Percentiles rank a stretch among this genome's conserved stretches.
phyloP scores from a whole-genome alignment of 202 grass and related monocot genomes.

The Zoysia matrella region DNA sequence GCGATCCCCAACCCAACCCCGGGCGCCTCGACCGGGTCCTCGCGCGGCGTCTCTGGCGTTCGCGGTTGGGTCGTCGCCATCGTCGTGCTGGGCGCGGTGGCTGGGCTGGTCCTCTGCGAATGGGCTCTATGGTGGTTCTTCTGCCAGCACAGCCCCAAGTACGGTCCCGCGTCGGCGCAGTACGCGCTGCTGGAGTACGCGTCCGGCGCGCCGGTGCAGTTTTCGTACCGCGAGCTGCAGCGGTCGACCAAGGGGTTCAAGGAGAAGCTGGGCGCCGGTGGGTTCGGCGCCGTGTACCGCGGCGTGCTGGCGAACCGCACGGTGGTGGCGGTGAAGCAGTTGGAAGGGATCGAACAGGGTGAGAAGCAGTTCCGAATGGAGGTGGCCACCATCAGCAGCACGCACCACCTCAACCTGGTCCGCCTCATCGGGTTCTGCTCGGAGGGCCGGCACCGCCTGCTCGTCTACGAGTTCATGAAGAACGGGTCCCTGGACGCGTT shows the following conservation, averaged over 20 bases:
- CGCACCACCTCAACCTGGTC: conserved; percentile 96
- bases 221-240: conserved; percentile 79
- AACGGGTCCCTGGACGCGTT: conserved; percentile 80
- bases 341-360: conserved; percentile 97
- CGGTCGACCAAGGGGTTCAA: conserved; percentile 75
- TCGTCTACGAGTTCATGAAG: conserved; percentile 99
- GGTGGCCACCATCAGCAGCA: conserved; percentile 98
- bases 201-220: conserved; percentile 94
- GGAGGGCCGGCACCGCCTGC: conserved; percentile 84
- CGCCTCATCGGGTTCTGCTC: conserved; percentile 96
- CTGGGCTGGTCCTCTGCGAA: conserved; percentile 61
- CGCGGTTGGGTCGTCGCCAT: conserved; percentile 68
- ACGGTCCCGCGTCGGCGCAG: conserved; percentile 74
- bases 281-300: conserved; percentile 88
- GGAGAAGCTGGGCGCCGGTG: conserved; percentile 82
- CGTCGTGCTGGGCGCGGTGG: conserved; percentile 51
- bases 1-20: conserved; percentile 15
- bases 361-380: conserved; percentile 99
- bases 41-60: conserved; percentile 37
- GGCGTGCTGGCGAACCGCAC: conserved; percentile 83
- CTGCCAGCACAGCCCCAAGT: conserved; percentile 78
- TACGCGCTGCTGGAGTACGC: conserved; percentile 98
- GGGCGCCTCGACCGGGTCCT: neutral
- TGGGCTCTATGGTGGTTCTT: conserved; percentile 83
- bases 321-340: conserved; percentile 81